Base-by-base conservation (phyloP, 441 rosid genomes). In the Sinapis alba region DNA sequence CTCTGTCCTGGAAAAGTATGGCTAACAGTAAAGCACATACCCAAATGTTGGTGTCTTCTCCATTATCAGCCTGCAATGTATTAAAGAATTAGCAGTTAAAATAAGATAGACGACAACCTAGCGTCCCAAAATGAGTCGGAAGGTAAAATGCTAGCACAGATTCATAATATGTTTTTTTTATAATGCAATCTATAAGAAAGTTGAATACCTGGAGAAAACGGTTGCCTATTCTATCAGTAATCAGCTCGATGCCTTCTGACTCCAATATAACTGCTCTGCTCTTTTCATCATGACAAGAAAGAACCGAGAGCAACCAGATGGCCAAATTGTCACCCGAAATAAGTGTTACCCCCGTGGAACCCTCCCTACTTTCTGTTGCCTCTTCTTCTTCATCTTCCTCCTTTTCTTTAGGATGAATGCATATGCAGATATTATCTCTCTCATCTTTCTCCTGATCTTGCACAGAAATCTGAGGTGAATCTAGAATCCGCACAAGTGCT, bases 1-100 rank as follows among this genome's bases (percentile, higher is more conserved):
- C 99, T 89, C 99, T 89, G 80, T 97, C 98, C 83, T 91, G 97
- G 84, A 97, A 92, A 73, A 97, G 83, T 85, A 92, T 86, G 60
- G 99, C 97, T 19, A 94, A 91, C 81, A 97, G 84, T 74, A 97
- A 84, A 72, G 99, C 97, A 84, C 96, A 90, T 75, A 97, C 91
- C 99, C 99, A 97, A 68, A 87, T 80, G 84, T 93, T 84, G 81
- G 86, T 81, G 85, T 97, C 99, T 85, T 94, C 98, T 72, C 78
- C 86, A 75, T 80, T 67, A 80, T 94, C 98, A 78, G 81, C 91
- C 99, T 97, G 97, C 83, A 69, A 21, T 80, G 18, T 58, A 57
- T 13, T 24, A 7, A 68, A 24, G 16, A 19, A 18, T 26, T 21
- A 73, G 69, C 69, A 60, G 27, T 38, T 50, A 59, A 20, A 20